Evolutionary conservation across 257 asterid genomes (phyloP), one percentile per base, ranked within the genome.

Genomic region (Mitragyna speciosa): DNA sequence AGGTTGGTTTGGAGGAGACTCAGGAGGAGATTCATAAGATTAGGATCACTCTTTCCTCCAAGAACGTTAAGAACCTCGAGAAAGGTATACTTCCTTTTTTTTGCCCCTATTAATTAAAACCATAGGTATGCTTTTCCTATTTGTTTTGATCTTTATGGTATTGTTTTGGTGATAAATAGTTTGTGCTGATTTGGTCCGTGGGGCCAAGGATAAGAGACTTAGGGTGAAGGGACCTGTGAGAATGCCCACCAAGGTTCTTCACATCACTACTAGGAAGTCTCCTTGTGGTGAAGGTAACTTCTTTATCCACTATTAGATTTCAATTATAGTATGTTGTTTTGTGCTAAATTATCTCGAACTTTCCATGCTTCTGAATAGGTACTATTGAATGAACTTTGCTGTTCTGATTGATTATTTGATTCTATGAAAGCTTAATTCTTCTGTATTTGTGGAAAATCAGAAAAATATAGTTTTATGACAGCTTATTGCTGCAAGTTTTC

Each of bases 141-240:
- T 68, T 68, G 20, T 48, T 2, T 49, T 0, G 10, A 2, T 64
- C 17, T 45, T 26, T 15, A 16, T 15, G 20, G 66, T 33, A 52
- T 54, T 24, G 19, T 28, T 8, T 12, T 16, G 14, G 7, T 33
- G 24, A 9, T 36, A 6, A 3, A 69, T 87, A 92, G 94, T 92
- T 10, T 92, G 97, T 82, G 79, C 93, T 83, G 97, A 92, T 72
- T 84, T 92, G 85, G 93, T 91, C 10, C 94, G 96, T 28, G 96
- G 94, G 74, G 97, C 96, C 73, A 92, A 92, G 93, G 97, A 89
- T 82, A 92, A 92, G 76, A 84, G 88, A 30, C 94, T 92, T 28
- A 85, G 94, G 83, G 96, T 91, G 6, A 91, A 92, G 89, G 97
- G 97, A 61, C 97, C 96, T 2, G 97, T 92, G 76, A 88, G 94